phyloP scores from a whole-genome alignment of 768 basidiomycete genomes.

The Suillus tomentosus region DNA sequence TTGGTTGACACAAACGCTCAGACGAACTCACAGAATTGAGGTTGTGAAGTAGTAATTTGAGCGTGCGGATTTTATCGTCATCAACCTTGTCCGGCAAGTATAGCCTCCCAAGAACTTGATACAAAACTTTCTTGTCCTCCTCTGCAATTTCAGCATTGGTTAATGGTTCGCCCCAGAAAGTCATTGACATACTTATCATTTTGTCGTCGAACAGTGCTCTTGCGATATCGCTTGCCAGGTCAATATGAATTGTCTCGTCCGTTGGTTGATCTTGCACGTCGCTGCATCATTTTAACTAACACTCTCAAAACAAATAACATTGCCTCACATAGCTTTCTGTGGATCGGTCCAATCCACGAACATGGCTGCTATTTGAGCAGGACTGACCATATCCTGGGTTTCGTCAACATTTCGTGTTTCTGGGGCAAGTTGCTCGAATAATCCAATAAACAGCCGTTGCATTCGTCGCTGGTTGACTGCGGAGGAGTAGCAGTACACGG shows the following conservation, averaged over 20 bases:
- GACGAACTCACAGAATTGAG: slow-evolving; percentile 50
- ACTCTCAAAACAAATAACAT: slow-evolving; percentile 14
- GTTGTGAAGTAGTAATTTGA: slow-evolving; percentile 63
- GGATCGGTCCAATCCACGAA: slow-evolving; percentile 91
- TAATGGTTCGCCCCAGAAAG: neutral
- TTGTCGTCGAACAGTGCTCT: slow-evolving; percentile 49
- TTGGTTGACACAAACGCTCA: neutral
- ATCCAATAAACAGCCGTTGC: slow-evolving; percentile 66
- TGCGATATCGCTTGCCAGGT: slow-evolving; percentile 55
- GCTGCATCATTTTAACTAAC: slow-evolving; percentile 25
- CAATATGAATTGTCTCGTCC: slow-evolving; percentile 52
- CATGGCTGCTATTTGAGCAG: slow-evolving; percentile 74
- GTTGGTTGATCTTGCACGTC: slow-evolving; percentile 41
- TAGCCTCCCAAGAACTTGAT: slow-evolving; percentile 61
- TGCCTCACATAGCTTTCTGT: slow-evolving; percentile 60
- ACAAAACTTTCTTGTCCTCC: slow-evolving; percentile 63
- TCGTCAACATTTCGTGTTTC: slow-evolving; percentile 68
- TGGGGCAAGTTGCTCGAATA: slow-evolving; percentile 61
- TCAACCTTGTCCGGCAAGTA: slow-evolving; percentile 72
- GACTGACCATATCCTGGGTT: slow-evolving; percentile 71
- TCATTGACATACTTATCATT: slow-evolving; percentile 49
- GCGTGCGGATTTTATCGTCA: slow-evolving; percentile 62
- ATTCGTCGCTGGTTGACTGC: slow-evolving; percentile 72
- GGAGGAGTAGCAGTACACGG: slow-evolving; percentile 83
- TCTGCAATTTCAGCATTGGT: slow-evolving; percentile 36